These are phyloP conservation scores for Lachnellula occidentalis DNA, from an alignment of 2,329 filamentous ascomycete genomes.

Conservation along the genomic window DNA sequence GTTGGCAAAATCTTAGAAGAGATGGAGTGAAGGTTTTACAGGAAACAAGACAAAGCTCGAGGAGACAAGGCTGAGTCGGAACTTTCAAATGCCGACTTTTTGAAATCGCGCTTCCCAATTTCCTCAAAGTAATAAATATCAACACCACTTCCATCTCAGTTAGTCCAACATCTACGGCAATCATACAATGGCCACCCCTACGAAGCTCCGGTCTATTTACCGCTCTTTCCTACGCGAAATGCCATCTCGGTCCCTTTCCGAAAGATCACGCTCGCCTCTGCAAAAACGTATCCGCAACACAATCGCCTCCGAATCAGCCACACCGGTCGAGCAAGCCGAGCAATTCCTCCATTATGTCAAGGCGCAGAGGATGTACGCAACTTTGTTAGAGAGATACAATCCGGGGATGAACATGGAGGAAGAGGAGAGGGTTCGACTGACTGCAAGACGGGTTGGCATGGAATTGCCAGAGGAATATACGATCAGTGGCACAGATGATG, in stretches of 20 bases:
- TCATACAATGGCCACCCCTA: constrained; percentile 32
- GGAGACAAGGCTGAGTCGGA: neutral
- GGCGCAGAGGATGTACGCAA: constrained; percentile 79
- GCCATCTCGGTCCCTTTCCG: constrained; percentile 56
- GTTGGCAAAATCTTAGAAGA: neutral
- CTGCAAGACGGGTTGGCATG: constrained; percentile 85
- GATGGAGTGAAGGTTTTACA: neutral
- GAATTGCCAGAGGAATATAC: constrained; percentile 65
- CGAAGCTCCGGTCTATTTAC: constrained; percentile 71
- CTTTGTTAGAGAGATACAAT: constrained; percentile 85
- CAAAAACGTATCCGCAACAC: constrained; percentile 63
- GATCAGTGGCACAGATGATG: neutral
- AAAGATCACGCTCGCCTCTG: constrained; percentile 56
- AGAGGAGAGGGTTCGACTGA: constrained; percentile 77
- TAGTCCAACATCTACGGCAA: neutral
- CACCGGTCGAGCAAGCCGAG: constrained; percentile 50
- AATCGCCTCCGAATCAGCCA: constrained; percentile 42
- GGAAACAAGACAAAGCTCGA: neutral
- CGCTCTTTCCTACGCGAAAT: constrained; percentile 85
- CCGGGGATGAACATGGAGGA: constrained; percentile 83
- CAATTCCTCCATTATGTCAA: constrained; percentile 76
- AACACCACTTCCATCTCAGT: neutral
- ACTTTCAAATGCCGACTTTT: too few relatives aligned
- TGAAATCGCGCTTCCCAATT: too few relatives aligned
- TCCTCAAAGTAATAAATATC: neutral